Percentiles rank a stretch among this genome's conserved stretches.
These are phyloP conservation scores for Fusarium coicis DNA, from an alignment of 2,329 filamentous ascomycete genomes.

Conservation along the genomic window DNA sequence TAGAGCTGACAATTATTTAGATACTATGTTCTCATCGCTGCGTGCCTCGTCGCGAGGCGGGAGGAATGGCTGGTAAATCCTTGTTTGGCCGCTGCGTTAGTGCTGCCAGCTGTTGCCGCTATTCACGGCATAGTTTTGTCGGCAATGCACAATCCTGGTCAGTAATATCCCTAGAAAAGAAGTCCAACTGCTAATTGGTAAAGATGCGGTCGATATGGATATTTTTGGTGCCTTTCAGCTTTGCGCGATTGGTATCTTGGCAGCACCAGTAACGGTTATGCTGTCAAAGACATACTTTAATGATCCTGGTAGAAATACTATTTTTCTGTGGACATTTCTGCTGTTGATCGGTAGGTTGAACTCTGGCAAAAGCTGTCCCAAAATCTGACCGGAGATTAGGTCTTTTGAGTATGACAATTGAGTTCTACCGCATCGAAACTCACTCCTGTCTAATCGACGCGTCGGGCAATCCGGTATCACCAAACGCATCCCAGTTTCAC, in stretches of 20 bases:
- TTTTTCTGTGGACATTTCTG: conserved; percentile 73
- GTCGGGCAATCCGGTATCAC: conserved; percentile 50
- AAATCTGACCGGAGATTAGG: conserved; percentile 49
- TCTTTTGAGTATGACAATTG: conserved; percentile 69
- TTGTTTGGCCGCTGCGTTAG: conserved; percentile 70
- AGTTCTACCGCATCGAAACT: conserved; percentile 68
- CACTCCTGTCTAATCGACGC: conserved; percentile 55
- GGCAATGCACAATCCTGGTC: conserved; percentile 67
- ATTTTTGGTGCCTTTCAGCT: conserved; percentile 75
- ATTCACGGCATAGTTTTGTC: conserved; percentile 72
- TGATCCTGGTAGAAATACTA: conserved; percentile 70
- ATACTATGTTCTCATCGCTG: conserved; percentile 72
- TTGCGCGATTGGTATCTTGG: conserved; percentile 72
- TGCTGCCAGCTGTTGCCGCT: conserved; percentile 72
- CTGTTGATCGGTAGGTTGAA: conserved; percentile 64
- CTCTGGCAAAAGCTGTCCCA: no score
- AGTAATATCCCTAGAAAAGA: conserved; percentile 32
- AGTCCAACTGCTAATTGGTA: rapidly evolving
- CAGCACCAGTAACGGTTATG: conserved; percentile 70
- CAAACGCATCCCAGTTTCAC: conserved; percentile 53
- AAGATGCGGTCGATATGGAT: conserved; percentile 74
- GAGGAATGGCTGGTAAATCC: conserved; percentile 70
- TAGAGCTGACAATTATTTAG: conserved; percentile 45
- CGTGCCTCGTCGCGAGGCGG: conserved; percentile 71
- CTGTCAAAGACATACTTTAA: conserved; percentile 73